Evolutionary conservation across 768 basidiomycete species (phyloP).

Genomic region (Lentinula aciculospora): DNA sequence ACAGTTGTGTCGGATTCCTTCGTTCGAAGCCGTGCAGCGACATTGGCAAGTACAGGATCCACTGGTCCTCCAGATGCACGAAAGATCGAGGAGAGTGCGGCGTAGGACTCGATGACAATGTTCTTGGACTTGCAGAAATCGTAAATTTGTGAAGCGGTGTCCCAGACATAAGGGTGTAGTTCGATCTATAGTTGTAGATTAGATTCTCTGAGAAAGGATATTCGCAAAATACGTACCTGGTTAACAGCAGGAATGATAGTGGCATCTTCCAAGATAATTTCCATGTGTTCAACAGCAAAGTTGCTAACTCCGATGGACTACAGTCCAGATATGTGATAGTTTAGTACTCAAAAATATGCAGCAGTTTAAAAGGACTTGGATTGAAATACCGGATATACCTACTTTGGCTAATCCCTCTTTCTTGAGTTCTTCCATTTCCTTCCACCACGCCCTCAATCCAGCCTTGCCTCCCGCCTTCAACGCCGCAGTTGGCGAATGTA

Average conservation of each 20-base stretch:
- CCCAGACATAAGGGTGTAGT: constrained; percentile 69
- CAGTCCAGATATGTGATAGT: too few relatives aligned
- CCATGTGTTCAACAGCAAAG: constrained; percentile 29
- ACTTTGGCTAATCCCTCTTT: constrained; percentile 28
- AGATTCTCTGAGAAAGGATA: background rate
- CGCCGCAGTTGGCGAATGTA: constrained; percentile 27
- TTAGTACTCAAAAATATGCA: too few relatives aligned
- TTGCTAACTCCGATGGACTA: constrained; percentile 34
- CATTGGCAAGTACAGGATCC: constrained; percentile 44
- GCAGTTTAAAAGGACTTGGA: too few relatives aligned
- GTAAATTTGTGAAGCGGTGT: constrained; percentile 51
- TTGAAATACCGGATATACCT: too few relatives aligned
- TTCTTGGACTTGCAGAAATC: constrained; percentile 48
- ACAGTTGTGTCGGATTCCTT: constrained; percentile 34
- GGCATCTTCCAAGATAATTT: constrained; percentile 15
- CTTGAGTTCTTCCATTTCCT: constrained; percentile 34
- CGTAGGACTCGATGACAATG: constrained; percentile 60
- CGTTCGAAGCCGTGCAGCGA: constrained; percentile 45
- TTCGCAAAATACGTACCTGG: constrained; percentile 16
- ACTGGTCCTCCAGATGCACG: constrained; percentile 51
- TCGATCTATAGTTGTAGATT: constrained; percentile 58
- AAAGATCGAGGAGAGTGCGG: constrained; percentile 43
- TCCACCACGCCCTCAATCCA: constrained; percentile 34
- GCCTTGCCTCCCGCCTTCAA: constrained; percentile 7
- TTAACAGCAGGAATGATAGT: constrained; percentile 24